Base-by-base conservation (phyloP, 805 yeast genomes). In the Candida alai region DNA sequence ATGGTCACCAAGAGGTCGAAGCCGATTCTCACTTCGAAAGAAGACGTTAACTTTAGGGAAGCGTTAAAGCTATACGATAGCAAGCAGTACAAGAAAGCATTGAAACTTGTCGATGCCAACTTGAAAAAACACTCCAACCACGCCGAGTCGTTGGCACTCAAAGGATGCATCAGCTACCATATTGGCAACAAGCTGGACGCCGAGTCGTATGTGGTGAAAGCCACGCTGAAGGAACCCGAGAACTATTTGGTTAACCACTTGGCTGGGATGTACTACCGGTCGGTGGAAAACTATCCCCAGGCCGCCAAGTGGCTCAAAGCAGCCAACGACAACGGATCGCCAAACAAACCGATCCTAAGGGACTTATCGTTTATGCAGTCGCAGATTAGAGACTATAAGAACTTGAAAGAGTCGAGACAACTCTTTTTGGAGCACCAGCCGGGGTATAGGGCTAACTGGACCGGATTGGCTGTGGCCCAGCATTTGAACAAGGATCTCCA, bases 391-490 rank as follows among this genome's bases (percentile, higher is more conserved):
- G 89, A 86, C 51, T 86, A 66, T 53, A 74, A 74, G 46, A 70
- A 70, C 16, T 69, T 83, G 41, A 69, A 75, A 4, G 73, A 62
- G 8, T 73, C 90, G 2, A 74, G 97, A 48, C 77, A 75, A 40
- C 68, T 70, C 24, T 79, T 78, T 48, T 70, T 93, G 57, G 84
- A 82, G 48, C 71, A 74, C 17, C 80, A 74, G 47, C 78, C 93
- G 8, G 95, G 95, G 0, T 84, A 77, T 54, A 74, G 96, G 44
- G 88, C 90, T 41, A 84, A 86, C 52, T 89, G 96, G 96, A 84
- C 95, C 1, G 80, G 82, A 0, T 69, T 84, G 33, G 96, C 95
- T 1, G 70, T 87, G 27, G 95, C 97, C 1, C 86, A 83, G 52
- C 85, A 84, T 56, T 66, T 89, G 52, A 76, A 75, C 54, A 73